Evolutionary conservation across 2,329 filamentous ascomycete species (phyloP), one percentile per base, ranked within the genome.

Genomic region (Dryadomyces sulphureus): DNA sequence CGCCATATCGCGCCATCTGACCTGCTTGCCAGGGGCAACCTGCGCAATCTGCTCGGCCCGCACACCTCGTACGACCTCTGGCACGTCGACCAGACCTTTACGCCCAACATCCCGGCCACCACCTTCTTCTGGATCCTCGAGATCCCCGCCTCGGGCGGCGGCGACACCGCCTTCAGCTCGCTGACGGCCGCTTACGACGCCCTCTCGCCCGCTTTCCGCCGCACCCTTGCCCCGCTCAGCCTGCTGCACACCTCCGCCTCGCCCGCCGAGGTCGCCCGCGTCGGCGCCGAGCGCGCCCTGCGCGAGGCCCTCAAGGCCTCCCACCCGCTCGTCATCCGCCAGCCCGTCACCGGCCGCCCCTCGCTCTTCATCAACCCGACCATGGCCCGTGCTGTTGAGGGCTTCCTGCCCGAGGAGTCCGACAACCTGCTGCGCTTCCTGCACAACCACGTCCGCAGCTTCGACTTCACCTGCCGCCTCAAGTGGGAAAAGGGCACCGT

Each of bases 31-130:
- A 44, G 42, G 2, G 73, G 69, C 12, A 62, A 70, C 11, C 45
- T 50, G 5, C 48, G 48, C 9, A 64, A 71, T 36, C 47, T 51
- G 12, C 77, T 85, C 47, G 66, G 57, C 49, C 75, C 75, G 38
- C 73, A 82, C n/a, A 87, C 84, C 2, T 89, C 81, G 61, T 84
- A 81, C 1, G 79, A 92, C 2, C 84, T 85, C 6, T 94, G 88
- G 87, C 88, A 94, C 65, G 84, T 81, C 0, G 89, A 94, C 55
- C 81, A 94, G 2, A 84, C 84, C 0, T 94, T 93, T 59, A 89
- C 94, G 65, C 68, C 75, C 53, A 88, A 95, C 63, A 87, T 89
- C 1, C 88, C 89, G 0, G 85, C 87, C 21, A 94, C 87, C 0
- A 94, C 89, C 0, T 93, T 94, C 63, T 64, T 94, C 32, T 94